These are phyloP conservation scores for Penicillium concentricum DNA, from an alignment of 2,329 filamentous ascomycete species.

Conservation along the genomic window DNA sequence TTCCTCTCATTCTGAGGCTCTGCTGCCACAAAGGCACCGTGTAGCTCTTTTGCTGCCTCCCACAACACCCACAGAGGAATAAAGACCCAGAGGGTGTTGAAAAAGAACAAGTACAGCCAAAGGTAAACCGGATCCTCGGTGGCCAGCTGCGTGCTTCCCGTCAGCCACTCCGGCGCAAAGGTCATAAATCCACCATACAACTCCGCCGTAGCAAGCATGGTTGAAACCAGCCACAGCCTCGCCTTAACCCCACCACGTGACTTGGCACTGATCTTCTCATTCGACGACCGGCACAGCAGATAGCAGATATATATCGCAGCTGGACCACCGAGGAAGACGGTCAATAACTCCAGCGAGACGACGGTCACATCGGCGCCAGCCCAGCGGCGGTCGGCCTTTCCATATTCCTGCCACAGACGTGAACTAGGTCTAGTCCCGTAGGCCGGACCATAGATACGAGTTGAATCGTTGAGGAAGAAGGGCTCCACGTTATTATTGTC, in stretches of 20 bases:
- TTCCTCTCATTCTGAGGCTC: constrained; percentile 24
- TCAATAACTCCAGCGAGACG: constrained; percentile 60
- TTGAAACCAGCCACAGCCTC: constrained; percentile 57
- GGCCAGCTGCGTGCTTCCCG: constrained; percentile 56
- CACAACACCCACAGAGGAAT: constrained; percentile 59
- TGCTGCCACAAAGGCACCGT: constrained; percentile 33
- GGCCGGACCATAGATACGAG: constrained; percentile 59
- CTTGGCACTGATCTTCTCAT: constrained; percentile 12
- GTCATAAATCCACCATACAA: constrained; percentile 66
- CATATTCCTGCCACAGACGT: constrained; percentile 65
- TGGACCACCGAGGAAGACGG: constrained; percentile 59
- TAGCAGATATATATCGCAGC: constrained; percentile 59
- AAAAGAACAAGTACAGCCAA: constrained; percentile 64
- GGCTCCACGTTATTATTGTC: constrained; percentile 32
- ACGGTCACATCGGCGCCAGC: constrained; percentile 58
- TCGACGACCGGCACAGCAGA: constrained; percentile 41
- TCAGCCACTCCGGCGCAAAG: constrained; percentile 65
- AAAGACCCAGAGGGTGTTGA: constrained; percentile 63
- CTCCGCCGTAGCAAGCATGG: constrained; percentile 61
- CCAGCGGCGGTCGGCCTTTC: constrained; percentile 63
- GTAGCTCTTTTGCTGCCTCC: constrained; percentile 51
- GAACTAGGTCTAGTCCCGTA: constrained; percentile 56
- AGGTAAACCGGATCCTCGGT: constrained; percentile 61
- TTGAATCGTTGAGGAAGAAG: constrained; percentile 54
- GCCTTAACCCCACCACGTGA: constrained; percentile 30